These are phyloP conservation scores for Populus tremula DNA, from an alignment of 345 rosid species.

Conservation along the genomic window DNA sequence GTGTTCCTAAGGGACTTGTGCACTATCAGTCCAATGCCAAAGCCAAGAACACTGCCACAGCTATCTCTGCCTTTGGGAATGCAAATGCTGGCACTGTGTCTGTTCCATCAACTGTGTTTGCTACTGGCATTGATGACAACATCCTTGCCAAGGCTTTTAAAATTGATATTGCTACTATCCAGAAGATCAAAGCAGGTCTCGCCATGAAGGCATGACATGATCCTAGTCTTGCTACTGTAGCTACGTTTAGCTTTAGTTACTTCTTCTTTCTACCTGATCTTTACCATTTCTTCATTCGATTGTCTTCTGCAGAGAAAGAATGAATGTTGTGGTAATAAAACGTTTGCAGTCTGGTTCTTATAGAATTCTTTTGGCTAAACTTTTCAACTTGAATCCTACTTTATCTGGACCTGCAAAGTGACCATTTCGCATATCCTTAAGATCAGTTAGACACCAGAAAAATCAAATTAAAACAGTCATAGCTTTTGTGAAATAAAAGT, in stretches of 20 bases:
- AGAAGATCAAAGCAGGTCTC: constrained; percentile 1
- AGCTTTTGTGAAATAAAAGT: neutral
- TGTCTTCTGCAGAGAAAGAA: neutral
- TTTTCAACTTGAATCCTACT: neutral
- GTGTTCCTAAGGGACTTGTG: constrained; percentile 42
- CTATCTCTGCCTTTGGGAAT: constrained; percentile 30
- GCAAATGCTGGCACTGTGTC: constrained; percentile 33
- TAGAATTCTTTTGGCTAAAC: no score
- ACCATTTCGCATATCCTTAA: neutral
- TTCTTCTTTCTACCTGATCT: no score
- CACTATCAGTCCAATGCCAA: constrained; percentile 31
- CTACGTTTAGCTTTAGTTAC: no score
- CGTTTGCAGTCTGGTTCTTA: no score
- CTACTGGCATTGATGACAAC: constrained; percentile 30
- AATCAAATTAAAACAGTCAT: neutral
- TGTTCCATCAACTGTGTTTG: constrained; percentile 26
- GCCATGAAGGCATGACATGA: neutral
- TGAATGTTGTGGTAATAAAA: no score
- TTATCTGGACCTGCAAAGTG: neutral
- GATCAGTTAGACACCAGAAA: neutral
- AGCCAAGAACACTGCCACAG: constrained; percentile 9
- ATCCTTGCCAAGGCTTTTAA: constrained; percentile 37
- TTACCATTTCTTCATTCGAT: no score
- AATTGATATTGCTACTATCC: constrained; percentile 29
- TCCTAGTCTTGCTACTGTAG: neutral